Percentiles rank a stretch among this genome's conserved stretches.
Evolutionary conservation across 192 early-diverging fungal species (phyloP).

Genomic region (Gonapodya prolifera): DNA sequence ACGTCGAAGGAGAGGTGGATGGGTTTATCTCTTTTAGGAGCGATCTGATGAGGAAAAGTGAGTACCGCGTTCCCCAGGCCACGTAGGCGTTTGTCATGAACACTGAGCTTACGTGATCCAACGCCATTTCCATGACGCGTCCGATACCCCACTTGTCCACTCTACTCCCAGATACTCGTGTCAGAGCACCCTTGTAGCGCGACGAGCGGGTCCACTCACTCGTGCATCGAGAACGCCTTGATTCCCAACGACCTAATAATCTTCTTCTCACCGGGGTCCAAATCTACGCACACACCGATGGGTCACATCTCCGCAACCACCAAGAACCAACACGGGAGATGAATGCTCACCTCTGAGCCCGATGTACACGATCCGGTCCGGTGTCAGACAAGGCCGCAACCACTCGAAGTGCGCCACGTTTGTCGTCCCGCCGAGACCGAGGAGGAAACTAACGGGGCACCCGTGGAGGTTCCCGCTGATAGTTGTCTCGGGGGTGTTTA

Average conservation of each 20-base stretch:
- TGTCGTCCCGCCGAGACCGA: slow-evolving; percentile 59
- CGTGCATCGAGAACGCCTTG: slow-evolving; percentile 92
- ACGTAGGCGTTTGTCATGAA: too few species aligned
- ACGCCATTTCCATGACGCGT: slow-evolving; percentile 79
- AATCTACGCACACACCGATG: slow-evolving; percentile 21
- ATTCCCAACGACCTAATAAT: slow-evolving; percentile 70
- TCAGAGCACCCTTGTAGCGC: too few species aligned
- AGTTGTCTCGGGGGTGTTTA: slow-evolving; percentile 84
- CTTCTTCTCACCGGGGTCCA: slow-evolving; percentile 78
- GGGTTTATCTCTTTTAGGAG: slow-evolving; percentile 51
- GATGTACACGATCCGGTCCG: slow-evolving; percentile 82
- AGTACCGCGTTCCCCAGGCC: background rate
- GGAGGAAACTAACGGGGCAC: slow-evolving; percentile 83
- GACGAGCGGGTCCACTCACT: slow-evolving; percentile 22
- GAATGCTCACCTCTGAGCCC: slow-evolving; percentile 68
- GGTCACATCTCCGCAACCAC: too few species aligned
- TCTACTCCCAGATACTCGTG: background rate
- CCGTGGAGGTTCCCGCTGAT: slow-evolving; percentile 90
- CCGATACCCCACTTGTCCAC: slow-evolving; percentile 91
- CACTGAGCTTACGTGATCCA: slow-evolving; percentile 53
- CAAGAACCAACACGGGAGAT: too few species aligned
- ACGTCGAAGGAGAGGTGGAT: slow-evolving; percentile 91
- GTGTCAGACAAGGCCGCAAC: slow-evolving; percentile 61
- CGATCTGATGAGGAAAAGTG: too few species aligned
- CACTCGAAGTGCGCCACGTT: slow-evolving; percentile 54